phyloP scores from a whole-genome alignment of 31 red algal genomes.

The Asparagopsis taxiformis region DNA sequence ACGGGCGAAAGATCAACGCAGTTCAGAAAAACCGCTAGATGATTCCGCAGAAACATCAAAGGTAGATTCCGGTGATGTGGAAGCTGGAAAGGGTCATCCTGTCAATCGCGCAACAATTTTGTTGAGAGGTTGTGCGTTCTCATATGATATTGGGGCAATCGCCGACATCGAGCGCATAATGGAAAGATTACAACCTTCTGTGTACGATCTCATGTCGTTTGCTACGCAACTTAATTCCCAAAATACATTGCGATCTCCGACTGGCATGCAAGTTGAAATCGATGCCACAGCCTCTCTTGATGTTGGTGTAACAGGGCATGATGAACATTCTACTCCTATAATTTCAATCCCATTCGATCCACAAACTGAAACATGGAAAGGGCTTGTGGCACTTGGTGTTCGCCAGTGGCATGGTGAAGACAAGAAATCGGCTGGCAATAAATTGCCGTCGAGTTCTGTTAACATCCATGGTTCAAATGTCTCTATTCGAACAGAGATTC shows the following conservation, averaged over 20 bases:
- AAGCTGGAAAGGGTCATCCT: slow-evolving; percentile 7
- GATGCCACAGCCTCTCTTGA: slow-evolving; percentile 12
- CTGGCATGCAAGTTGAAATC: slow-evolving; percentile 52
- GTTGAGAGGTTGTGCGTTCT: slow-evolving; percentile 28
- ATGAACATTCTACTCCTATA: slow-evolving; percentile 4
- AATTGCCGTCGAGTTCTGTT: slow-evolving; percentile 2
- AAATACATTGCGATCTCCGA: slow-evolving; percentile 36
- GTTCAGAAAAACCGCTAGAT: not conserved
- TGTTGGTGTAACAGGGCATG: not conserved
- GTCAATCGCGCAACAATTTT: slow-evolving; percentile 44
- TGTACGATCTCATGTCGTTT: slow-evolving; percentile 51
- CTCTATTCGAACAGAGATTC: slow-evolving; percentile 57
- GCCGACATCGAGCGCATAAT: slow-evolving; percentile 52
- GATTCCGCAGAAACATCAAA: not conserved
- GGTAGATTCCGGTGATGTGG: slow-evolving; percentile 26
- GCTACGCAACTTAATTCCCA: slow-evolving; percentile 29
- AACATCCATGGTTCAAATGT: slow-evolving; percentile 16
- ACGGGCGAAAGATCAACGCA: not conserved
- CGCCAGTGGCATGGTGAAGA: slow-evolving; percentile 13
- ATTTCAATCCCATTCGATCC: slow-evolving; percentile 48
- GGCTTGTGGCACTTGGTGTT: slow-evolving; percentile 11
- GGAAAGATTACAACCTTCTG: slow-evolving; percentile 52
- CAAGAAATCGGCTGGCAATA: not conserved
- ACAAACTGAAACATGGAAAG: slow-evolving; percentile 26
- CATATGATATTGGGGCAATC: slow-evolving; percentile 49